Base-by-base conservation (phyloP, 305 asterid genomes). In the Solanum hybrid region DNA sequence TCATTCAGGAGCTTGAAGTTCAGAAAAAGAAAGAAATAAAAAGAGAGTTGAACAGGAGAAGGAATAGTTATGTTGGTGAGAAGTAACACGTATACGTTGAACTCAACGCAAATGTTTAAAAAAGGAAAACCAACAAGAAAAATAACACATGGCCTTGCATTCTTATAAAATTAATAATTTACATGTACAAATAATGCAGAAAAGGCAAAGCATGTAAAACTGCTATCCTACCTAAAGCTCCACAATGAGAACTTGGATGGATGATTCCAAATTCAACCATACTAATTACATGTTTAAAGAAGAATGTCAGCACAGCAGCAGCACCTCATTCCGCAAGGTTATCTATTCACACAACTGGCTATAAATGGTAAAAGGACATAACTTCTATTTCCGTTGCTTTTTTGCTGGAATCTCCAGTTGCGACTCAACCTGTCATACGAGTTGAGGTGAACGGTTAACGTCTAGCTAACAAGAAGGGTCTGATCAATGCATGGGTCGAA, bases 331-430 rank as follows among this genome's bases (percentile, higher is more conserved):
- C 91, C 72, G 78, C 89, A 82, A 27, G 86, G 79, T 77, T 72
- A 79, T 36, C 57, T 61, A 89, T 57, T 91, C 90, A 86, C 92
- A 90, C 70, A 90, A 89, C 68, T 89, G 82, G 84, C 20, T 57
- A 86, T 51, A 34, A 27, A 84, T 80, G 36, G 26, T 24, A 75
- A 79, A 79, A 82, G 75, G 70, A 17, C 65, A 89, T 33, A 72
- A 38, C 79, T 36, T 91, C 94, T 94, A 97, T 89, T 91, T 96
- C 82, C 97, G 92, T 80, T 90, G 95, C 92, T 93, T 94, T 91
- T 97, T 97, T 37, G 93, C 88, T 31, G 93, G 91, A 76, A 83
- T 90, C 57, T 95, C 96, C 92, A 91, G 94, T 91, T 91, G 96
- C 20, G 93, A 92, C 85, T 94, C 98, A 34, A 92, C 92, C 99